These are phyloP conservation scores for Metschnikowia kofuensis DNA, from an alignment of 805 yeast species.

Conservation along the genomic window DNA sequence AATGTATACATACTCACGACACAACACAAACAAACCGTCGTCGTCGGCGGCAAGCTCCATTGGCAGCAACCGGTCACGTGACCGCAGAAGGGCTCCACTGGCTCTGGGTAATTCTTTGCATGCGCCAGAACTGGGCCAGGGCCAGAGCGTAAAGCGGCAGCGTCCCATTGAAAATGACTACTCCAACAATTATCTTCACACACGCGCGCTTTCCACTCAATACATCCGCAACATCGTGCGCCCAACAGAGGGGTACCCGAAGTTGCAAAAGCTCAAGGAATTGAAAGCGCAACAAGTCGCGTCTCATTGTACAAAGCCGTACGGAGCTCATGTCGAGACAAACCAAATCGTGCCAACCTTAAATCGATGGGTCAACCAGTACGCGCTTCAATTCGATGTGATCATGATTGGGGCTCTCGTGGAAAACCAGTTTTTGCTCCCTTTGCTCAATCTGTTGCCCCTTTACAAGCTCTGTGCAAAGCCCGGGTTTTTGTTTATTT, in stretches of 20 bases:
- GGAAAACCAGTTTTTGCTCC: conserved; percentile 66
- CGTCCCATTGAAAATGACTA: conserved; percentile 61
- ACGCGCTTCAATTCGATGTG: conserved; percentile 73
- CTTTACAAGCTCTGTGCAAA: conserved; percentile 70
- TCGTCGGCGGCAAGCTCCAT: conserved; percentile 10
- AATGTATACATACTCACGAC: conserved; percentile 20
- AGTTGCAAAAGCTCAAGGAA: conserved; percentile 62
- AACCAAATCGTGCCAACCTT: conserved; percentile 56
- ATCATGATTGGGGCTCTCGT: conserved; percentile 88
- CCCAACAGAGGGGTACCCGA: conserved; percentile 84
- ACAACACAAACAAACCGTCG: conserved; percentile 11
- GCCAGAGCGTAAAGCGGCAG: conserved; percentile 7
- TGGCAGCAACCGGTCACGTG: conserved; percentile 9
- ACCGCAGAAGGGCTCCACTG: conserved; percentile 9
- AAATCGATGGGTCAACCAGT: conserved; percentile 56
- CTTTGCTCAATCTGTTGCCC: conserved; percentile 63
- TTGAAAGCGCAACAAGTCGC: conserved; percentile 60
- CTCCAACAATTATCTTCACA: conserved; percentile 63
- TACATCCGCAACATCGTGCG: conserved; percentile 63
- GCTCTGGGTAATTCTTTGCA: conserved; percentile 6
- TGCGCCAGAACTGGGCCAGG: conserved; percentile 3
- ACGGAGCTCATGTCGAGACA: conserved; percentile 56
- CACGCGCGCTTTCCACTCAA: conserved; percentile 58
- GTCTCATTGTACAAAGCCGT: conserved; percentile 56
- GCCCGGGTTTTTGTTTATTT: conserved; percentile 82